Evolutionary conservation across 2,329 filamentous ascomycete genomes (phyloP).

Genomic region (Blastomyces silverae): DNA sequence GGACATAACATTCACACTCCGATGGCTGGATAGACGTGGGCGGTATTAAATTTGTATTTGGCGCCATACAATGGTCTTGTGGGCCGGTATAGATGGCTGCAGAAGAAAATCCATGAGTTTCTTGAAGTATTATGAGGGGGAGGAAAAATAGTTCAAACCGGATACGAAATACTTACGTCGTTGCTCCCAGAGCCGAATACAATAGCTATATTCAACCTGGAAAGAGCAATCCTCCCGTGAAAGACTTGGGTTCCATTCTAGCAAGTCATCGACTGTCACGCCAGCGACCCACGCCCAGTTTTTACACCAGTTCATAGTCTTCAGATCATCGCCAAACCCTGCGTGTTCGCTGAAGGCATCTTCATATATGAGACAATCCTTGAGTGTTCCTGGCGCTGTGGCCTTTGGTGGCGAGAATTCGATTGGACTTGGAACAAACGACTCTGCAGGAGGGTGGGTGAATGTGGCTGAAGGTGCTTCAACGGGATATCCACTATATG

Average conservation of each 20-base stretch:
- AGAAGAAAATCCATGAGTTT: background rate
- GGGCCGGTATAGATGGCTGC: background rate
- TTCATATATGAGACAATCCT: constrained; percentile 7
- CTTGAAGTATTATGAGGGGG: background rate
- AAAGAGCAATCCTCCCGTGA: background rate
- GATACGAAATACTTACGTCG: background rate
- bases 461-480: background rate
- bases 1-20: background rate
- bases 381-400: background rate
- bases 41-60: background rate
- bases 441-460: background rate
- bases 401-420: background rate
- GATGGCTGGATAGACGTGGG: background rate
- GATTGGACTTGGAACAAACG: background rate
- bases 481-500: constrained; percentile 4
- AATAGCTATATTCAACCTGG: background rate
- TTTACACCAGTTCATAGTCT: background rate
- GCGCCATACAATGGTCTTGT: background rate
- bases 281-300: constrained; percentile 2
- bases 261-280: background rate
- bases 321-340: background rate
- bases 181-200: constrained; percentile 7
- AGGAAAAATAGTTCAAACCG: background rate
- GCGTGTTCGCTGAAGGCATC: background rate
- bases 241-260: constrained; percentile 9